Evolutionary conservation across 2,329 filamentous ascomycete species (phyloP).

Genomic region (Curvularia lunata): DNA sequence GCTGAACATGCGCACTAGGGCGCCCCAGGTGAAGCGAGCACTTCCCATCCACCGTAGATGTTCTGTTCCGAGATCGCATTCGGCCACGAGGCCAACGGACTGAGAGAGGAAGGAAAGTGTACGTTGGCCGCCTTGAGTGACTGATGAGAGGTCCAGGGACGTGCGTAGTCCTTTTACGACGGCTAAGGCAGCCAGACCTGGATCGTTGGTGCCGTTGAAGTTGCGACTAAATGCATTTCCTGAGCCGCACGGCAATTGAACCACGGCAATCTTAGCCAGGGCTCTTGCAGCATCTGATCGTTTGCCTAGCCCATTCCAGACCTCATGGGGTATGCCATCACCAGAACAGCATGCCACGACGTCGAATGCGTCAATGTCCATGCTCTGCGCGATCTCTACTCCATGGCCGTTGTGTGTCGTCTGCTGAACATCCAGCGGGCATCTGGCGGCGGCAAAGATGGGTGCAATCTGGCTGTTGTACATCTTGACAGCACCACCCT

Average conservation of each 20-base stretch:
- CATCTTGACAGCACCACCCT: slow-evolving; percentile 73
- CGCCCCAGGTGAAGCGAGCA: slow-evolving; percentile 82
- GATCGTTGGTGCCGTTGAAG: slow-evolving; percentile 78
- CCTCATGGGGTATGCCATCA: slow-evolving; percentile 88
- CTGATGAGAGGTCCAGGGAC: slow-evolving; percentile 81
- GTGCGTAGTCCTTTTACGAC: slow-evolving; percentile 88
- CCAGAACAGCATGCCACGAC: slow-evolving; percentile 88
- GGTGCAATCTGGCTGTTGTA: slow-evolving; percentile 80
- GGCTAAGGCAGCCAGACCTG: slow-evolving; percentile 77
- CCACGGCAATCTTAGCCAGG: slow-evolving; percentile 77
- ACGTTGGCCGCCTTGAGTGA: slow-evolving; percentile 79
- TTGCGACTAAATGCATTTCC: slow-evolving; percentile 95
- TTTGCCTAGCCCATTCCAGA: slow-evolving; percentile 89
- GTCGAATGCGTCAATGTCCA: slow-evolving; percentile 83
- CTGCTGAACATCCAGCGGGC: slow-evolving; percentile 73
- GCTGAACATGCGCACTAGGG: slow-evolving; percentile 76
- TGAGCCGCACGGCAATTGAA: slow-evolving; percentile 88
- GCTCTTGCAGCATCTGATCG: slow-evolving; percentile 77
- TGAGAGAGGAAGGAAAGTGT: slow-evolving; percentile 90
- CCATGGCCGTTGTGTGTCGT: slow-evolving; percentile 80
- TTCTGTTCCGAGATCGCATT: slow-evolving; percentile 88
- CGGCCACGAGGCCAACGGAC: slow-evolving; percentile 85
- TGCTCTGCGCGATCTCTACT: slow-evolving; percentile 72
- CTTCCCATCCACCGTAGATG: slow-evolving; percentile 91
- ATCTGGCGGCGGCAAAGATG: slow-evolving; percentile 80